phyloP scores from a whole-genome alignment of 495 filamentous ascomycete species.

The Thermothielavioides terrestris region DNA sequence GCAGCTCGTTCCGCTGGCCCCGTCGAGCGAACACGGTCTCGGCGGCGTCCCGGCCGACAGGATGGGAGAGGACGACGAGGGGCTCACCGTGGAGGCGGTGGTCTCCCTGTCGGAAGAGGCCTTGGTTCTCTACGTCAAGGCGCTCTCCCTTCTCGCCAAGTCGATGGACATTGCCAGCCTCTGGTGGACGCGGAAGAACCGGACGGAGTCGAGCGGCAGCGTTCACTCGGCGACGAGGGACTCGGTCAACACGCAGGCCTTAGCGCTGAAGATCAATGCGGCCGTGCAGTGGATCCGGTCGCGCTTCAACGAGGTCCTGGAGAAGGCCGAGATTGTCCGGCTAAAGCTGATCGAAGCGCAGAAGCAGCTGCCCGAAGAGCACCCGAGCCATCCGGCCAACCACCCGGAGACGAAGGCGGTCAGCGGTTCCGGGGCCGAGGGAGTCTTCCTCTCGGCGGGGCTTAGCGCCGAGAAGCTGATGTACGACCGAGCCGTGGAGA shows the following conservation, averaged over 20 bases:
- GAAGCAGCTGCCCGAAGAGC: conserved; percentile 69
- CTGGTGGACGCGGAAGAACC: conserved; percentile 80
- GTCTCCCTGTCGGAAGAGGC: conserved; percentile 89
- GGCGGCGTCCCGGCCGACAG: conserved; percentile 46
- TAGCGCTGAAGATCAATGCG: conserved; percentile 75
- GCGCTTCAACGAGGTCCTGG: conserved; percentile 92
- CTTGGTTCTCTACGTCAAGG: conserved; percentile 91
- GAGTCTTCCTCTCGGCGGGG: conserved; percentile 52
- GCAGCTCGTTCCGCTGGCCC: conserved; percentile 80
- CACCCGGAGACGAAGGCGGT: conserved; percentile 44
- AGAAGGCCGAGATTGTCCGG: conserved; percentile 87
- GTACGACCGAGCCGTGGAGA: conserved; percentile 95
- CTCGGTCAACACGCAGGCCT: conserved; percentile 40
- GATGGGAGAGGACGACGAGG: conserved; percentile 51
- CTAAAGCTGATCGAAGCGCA: conserved; percentile 83
- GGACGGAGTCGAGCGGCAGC: conserved; percentile 49
- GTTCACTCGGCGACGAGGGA: conserved; percentile 36
- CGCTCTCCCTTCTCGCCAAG: conserved; percentile 75
- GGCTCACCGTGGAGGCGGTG: conserved; percentile 75
- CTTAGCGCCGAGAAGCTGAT: conserved; percentile 93
- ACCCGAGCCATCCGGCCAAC: conserved; percentile 79
- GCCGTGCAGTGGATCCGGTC: conserved; percentile 90
- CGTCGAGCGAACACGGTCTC: conserved; percentile 62
- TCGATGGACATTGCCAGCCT: conserved; percentile 93
- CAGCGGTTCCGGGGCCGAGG: conserved; percentile 49